Evolutionary conservation across 2,329 filamentous ascomycete species (phyloP), one percentile per base, ranked within the genome.

Genomic region (Nemania abortiva): DNA sequence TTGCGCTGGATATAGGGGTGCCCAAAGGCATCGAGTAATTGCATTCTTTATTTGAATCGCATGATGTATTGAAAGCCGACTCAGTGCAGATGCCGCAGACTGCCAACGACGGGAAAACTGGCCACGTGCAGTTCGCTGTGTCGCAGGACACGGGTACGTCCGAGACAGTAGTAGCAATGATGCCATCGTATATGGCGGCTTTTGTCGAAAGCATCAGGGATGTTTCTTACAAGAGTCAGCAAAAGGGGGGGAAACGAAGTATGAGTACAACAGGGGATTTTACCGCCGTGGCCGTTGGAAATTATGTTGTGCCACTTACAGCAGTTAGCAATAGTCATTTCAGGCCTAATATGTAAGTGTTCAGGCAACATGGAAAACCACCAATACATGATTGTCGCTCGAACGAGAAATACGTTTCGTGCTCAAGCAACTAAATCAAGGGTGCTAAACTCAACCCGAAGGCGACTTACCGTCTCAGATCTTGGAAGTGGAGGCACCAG

Each of bases 171-270:
- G 72, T 68, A 6, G 79, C 75, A 15, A 82, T 74, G 27, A 82
- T 80, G 11, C 80, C 80, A 15, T 80, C 77, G 50, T 82, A 82
- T 9, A 82, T 73, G 6, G 80, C 80, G 1, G 80, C 78, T 68
- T 80, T 82, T 2, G 80, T 82, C 3, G 80, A 82, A 13, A 81
- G 74, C 31, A 70, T 71, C 54, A 72, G 68, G 56, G 58, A 74
- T 63, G 61, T 72, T 59, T 73, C 74, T 75, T 42, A 4, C 15
- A 29, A 31, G 20, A 6, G 50, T 65, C 27, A 62, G 59, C 22
- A 39, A 27, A 22, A 20, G 31, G 4, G 29, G 15, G 10, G 24
- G 27, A 7, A 24, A 45, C 20, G 13, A 24, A 57, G 53, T 11
- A 62, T 49, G 9, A 64, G 57, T 13, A 13, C 15, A 39, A 34